A percentile compares a stretch with the other conserved stretches of the same genome.
phyloP scores from a whole-genome alignment of 164 flowering plant species.

The Cinnamomum micranthum region DNA sequence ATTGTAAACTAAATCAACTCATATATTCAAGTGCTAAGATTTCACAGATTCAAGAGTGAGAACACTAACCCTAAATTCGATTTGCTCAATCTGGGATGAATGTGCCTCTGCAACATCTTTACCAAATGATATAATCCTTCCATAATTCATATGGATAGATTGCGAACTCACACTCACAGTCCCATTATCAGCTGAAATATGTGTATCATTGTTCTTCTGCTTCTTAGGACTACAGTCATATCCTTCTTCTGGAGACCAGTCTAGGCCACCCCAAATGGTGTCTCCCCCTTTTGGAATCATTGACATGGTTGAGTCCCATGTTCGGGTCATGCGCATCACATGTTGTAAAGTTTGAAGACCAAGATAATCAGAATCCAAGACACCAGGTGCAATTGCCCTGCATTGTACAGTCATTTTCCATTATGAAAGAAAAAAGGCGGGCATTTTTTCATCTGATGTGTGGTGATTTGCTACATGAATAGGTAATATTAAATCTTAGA shows the following conservation, averaged over 20 bases:
- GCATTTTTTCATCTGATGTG: neutral
- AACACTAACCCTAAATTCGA: constrained; percentile 62
- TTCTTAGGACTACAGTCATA: constrained; percentile 36
- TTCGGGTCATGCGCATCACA: constrained; percentile 85
- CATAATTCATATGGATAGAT: constrained; percentile 42
- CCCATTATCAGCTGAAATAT: constrained; percentile 16
- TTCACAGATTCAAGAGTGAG: neutral
- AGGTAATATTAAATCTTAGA: too few relatives aligned
- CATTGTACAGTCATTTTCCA: constrained; percentile 14
- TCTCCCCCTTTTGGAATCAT: constrained; percentile 97
- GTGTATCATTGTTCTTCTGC: constrained; percentile 34
- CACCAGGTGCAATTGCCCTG: constrained; percentile 90
- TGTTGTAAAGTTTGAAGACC: constrained; percentile 76
- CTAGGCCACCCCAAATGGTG: constrained; percentile 89
- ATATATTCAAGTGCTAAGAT: too few relatives aligned
- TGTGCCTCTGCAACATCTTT: constrained; percentile 60
- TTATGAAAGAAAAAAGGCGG: neutral
- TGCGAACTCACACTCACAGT: constrained; percentile 17
- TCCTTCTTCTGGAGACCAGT: constrained; percentile 93
- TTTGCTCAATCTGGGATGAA: constrained; percentile 59
- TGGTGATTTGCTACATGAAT: neutral
- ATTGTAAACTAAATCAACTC: too few relatives aligned
- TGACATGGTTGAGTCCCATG: constrained; percentile 98
- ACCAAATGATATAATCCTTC: constrained; percentile 86
- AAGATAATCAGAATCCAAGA: constrained; percentile 69